phyloP scores from a whole-genome alignment of 371 early-diverging fungal species.

The Rhizopus sp. region DNA sequence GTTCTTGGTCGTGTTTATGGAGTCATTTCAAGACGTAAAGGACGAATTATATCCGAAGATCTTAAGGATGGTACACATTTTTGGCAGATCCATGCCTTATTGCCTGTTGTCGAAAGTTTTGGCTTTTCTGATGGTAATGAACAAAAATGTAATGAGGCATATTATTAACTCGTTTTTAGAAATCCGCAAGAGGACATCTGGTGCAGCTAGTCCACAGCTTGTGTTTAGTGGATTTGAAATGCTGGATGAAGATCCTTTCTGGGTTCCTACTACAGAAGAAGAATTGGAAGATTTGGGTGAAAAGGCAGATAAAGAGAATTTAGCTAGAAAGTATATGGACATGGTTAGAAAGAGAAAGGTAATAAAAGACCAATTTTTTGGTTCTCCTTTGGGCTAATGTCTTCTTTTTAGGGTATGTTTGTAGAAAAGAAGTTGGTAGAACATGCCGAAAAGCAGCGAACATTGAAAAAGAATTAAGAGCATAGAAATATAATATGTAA shows the following conservation, averaged over 20 bases:
- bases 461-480: conserved; percentile 59
- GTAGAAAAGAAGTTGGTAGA: conserved; percentile 88
- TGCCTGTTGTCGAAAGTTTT: conserved; percentile 99
- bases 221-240: conserved; percentile 92
- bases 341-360: conserved; percentile 93
- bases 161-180: conserved; percentile 48
- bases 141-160: not conserved
- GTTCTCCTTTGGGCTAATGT: not conserved
- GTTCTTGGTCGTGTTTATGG: conserved; percentile 95
- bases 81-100: conserved; percentile 84
- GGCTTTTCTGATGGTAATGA: conserved; percentile 93
- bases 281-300: conserved; percentile 97
- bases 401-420: conserved; percentile 70
- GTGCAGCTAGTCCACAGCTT: conserved; percentile 93
- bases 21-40: conserved; percentile 86
- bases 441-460: conserved; percentile 91
- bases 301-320: conserved; percentile 94
- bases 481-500: too few relatives aligned
- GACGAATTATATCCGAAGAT: conserved; percentile 89
- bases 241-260: conserved; percentile 95
- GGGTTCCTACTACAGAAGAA: conserved; percentile 97
- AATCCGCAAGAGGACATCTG: conserved; percentile 91
- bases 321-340: conserved; percentile 96
- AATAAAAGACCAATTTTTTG: conserved; percentile 4
- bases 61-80: conserved; percentile 95